Conservation (phyloP, 306 rosid genomes). For the Prunus fruticosa region DNA sequence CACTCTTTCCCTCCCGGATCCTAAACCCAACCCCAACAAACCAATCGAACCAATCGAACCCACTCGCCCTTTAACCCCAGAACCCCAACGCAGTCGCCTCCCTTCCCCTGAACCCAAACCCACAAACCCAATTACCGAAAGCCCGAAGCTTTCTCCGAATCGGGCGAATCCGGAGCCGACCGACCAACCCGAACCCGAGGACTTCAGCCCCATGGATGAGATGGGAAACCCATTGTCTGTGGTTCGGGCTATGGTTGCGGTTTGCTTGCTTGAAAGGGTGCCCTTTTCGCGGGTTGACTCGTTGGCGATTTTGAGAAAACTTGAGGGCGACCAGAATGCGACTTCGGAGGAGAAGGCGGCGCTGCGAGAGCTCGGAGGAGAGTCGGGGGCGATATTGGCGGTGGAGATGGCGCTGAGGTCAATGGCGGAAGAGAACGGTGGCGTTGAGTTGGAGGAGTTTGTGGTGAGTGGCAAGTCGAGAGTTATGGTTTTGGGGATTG, state of each 20-base stretch:
- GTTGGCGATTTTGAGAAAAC: constrained; percentile 74
- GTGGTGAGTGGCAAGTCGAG: constrained; percentile 87
- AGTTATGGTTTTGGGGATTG: constrained; percentile 74
- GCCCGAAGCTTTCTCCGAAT: constrained; percentile 17
- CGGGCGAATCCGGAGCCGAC: constrained; percentile 25
- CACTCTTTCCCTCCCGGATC: constrained; percentile 62
- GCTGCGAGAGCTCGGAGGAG: constrained; percentile 77
- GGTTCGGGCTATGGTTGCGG: constrained; percentile 86
- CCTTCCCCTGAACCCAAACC: constrained; percentile 25
- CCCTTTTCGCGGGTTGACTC: constrained; percentile 89
- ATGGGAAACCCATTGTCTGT: constrained; percentile 55
- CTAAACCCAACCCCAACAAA: constrained; percentile 41
- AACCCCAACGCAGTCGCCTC: constrained; percentile 8
- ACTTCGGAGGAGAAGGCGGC: constrained; percentile 64
- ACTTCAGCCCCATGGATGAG: constrained; percentile 34
- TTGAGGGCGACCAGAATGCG: constrained; percentile 68
- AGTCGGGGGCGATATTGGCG: constrained; percentile 70
- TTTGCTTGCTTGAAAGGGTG: constrained; percentile 66
- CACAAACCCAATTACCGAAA: constrained; percentile 32
- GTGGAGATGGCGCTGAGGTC: constrained; percentile 95
- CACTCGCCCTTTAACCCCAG: constrained; percentile 23
- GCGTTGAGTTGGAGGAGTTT: constrained; percentile 85
- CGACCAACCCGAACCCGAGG: constrained; percentile 23
- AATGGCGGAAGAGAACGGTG: constrained; percentile 79
- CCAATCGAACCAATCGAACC: constrained; percentile 11